Evolutionary conservation across 1,284 basidiomycete species (phyloP).

Genomic region (Bondarzewia mesenterica): DNA sequence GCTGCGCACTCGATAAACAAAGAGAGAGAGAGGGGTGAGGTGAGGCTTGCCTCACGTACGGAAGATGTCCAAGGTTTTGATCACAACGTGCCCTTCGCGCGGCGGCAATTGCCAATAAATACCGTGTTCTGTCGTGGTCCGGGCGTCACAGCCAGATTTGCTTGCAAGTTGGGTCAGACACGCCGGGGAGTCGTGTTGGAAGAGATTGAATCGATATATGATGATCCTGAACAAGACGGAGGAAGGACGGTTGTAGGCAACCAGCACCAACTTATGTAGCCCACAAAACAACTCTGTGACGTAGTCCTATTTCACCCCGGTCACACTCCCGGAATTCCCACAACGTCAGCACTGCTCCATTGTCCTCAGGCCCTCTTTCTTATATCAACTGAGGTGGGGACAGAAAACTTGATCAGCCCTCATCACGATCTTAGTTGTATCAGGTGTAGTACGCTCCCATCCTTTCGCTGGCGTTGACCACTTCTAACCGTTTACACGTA

Average conservation of each 20-base stretch:
- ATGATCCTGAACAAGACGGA: neutral
- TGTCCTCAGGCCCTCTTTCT: no score
- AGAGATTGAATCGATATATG: neutral
- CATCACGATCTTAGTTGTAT: no score
- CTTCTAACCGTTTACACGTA: neutral
- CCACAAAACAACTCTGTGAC: neutral
- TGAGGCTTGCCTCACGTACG: constrained; percentile 38
- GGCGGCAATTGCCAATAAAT: constrained; percentile 30
- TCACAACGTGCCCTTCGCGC: constrained; percentile 63
- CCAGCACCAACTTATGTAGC: neutral
- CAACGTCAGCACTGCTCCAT: neutral
- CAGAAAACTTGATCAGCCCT: neutral
- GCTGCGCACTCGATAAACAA: constrained; percentile 3
- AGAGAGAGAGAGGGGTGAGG: constrained; percentile 28
- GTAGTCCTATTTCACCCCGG: neutral
- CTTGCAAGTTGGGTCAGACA: neutral
- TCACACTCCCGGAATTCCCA: neutral
- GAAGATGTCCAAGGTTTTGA: constrained; percentile 50
- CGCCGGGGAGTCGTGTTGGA: neutral
- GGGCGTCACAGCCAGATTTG: neutral
- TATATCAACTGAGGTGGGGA: no score
- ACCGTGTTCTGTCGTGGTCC: constrained; percentile 5
- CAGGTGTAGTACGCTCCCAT: no score
- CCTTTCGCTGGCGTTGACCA: no score
- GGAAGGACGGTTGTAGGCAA: neutral